These are phyloP conservation scores for Myriangium duriaei DNA, from an alignment of 2,329 filamentous ascomycete species.

Conservation along the genomic window DNA sequence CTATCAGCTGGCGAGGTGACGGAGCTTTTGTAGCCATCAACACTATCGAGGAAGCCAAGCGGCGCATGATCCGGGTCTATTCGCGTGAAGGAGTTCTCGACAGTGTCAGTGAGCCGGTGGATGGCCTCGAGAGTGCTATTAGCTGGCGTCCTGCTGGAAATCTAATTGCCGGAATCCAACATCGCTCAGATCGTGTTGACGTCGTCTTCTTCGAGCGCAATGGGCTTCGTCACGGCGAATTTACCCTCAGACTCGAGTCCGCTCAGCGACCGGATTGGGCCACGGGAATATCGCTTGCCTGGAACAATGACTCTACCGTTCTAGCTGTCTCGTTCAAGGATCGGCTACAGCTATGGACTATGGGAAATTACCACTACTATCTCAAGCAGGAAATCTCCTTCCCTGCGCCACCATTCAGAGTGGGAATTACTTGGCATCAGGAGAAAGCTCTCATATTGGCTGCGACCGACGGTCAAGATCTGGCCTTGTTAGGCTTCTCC, in stretches of 20 bases:
- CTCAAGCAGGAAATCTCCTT: slow-evolving; percentile 71
- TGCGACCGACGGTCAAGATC: background rate
- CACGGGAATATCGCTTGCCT: slow-evolving; percentile 54
- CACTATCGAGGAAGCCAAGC: slow-evolving; percentile 49
- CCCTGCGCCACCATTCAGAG: slow-evolving; percentile 12
- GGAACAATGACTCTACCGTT: slow-evolving; percentile 88
- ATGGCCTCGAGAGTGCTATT: slow-evolving; percentile 72
- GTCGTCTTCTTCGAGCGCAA: slow-evolving; percentile 96
- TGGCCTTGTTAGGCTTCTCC: slow-evolving; percentile 46
- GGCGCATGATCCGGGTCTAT: slow-evolving; percentile 79
- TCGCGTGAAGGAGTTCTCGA: slow-evolving; percentile 82
- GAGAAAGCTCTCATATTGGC: slow-evolving; percentile 53
- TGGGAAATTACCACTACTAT: slow-evolving; percentile 96
- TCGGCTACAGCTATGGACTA: slow-evolving; percentile 86
- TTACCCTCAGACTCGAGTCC: slow-evolving; percentile 56
- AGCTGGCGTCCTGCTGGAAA: slow-evolving; percentile 91
- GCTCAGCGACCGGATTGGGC: slow-evolving; percentile 33
- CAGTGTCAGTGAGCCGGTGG: slow-evolving; percentile 87
- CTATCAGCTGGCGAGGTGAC: slow-evolving; percentile 88
- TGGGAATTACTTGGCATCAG: slow-evolving; percentile 55
- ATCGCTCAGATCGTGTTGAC: slow-evolving; percentile 55
- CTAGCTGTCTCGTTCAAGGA: slow-evolving; percentile 67
- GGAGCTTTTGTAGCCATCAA: slow-evolving; percentile 84
- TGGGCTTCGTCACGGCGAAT: slow-evolving; percentile 91
- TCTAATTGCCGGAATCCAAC: slow-evolving; percentile 74